Conservation (phyloP, 495 filamentous ascomycete genomes). For the Xylaria grammica region DNA sequence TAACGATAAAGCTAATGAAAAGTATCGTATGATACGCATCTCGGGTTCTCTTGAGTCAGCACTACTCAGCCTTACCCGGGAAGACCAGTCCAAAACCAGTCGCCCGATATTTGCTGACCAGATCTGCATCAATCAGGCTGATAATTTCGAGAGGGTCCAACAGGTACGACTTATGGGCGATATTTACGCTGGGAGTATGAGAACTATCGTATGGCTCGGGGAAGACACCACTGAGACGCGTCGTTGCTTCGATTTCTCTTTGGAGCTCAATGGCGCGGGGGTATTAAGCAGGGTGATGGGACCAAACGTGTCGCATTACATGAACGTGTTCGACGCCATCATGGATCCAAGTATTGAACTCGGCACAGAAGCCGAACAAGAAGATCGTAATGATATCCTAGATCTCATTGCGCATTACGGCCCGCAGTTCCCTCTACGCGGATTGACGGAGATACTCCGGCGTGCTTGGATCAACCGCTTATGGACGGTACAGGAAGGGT, state of each 20-base stretch:
- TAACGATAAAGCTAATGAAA: neutral
- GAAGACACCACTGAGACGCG: neutral
- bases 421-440: neutral
- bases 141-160: slow-evolving; percentile 6
- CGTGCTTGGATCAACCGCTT: slow-evolving; percentile 9
- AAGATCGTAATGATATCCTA: slow-evolving; percentile 8
- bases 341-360: neutral
- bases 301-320: slow-evolving; percentile 2
- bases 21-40: neutral
- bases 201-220: slow-evolving; percentile 17
- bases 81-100: neutral
- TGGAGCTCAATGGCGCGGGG: neutral
- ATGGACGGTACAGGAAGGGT: slow-evolving; percentile 13
- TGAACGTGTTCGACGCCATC: slow-evolving; percentile 8
- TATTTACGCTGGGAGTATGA: neutral
- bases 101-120: slow-evolving; percentile 17
- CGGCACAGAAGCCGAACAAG: neutral
- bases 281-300: slow-evolving; percentile 8
- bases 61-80: slow-evolving; percentile 4
- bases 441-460: slow-evolving; percentile 2
- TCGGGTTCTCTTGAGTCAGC: slow-evolving; percentile 18
- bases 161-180: slow-evolving; percentile 19
- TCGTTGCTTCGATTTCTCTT: slow-evolving; percentile 9
- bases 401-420: slow-evolving; percentile 10
- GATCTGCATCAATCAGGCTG: slow-evolving; percentile 18